Evolutionary conservation across 2,329 filamentous ascomycete genomes (phyloP), one percentile per base, ranked within the genome.

Genomic region (Colletotrichum limetticola): DNA sequence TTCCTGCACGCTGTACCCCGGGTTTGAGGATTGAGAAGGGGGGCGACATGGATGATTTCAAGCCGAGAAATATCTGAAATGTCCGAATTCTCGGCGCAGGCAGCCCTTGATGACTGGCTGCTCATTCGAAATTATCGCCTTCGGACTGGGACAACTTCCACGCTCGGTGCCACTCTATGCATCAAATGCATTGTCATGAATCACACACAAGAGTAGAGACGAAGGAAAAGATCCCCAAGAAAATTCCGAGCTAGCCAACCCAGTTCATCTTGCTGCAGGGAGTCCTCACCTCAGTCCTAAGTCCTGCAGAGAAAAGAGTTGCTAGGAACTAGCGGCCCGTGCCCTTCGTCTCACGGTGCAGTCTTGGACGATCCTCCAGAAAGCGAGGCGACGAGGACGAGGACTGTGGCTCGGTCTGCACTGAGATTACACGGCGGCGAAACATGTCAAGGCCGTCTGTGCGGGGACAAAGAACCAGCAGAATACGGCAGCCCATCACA

Each of bases 371-470:
- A 30, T 46, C 49, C 49, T 61, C 35, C n/a, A 49, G 42, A 35
- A 28, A 26, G 42, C 55, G 49, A 42, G 37, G 16, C 37, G 14
- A 42, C 16, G 37, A 19, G 37, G 37, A n/a, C 58, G 24, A 30
- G 32, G 32, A 28, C n/a, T 19, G 60, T 64, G 57, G 66, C 71
- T 73, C 71, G 71, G 67, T 19, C 66, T 71, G 30, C 60, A 30
- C 71, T 67, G 61, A 73, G 35, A 61, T 66, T 61, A 37, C 71
- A 61, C 30, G 61, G 56, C 61, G 46, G 32, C 71, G 61, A 73
- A 61, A 61, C 66, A 70, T 71, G 61, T 66, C 66, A 72, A 22
- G 60, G 55, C 66, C 24, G 71, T 65, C 71, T 68, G 71, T 73
- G 71, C 68, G 46, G 46, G 19, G 14, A 37, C 61, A 28, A 55